phyloP scores from a whole-genome alignment of 371 early-diverging fungal species.

The Rhizopus delemar region DNA sequence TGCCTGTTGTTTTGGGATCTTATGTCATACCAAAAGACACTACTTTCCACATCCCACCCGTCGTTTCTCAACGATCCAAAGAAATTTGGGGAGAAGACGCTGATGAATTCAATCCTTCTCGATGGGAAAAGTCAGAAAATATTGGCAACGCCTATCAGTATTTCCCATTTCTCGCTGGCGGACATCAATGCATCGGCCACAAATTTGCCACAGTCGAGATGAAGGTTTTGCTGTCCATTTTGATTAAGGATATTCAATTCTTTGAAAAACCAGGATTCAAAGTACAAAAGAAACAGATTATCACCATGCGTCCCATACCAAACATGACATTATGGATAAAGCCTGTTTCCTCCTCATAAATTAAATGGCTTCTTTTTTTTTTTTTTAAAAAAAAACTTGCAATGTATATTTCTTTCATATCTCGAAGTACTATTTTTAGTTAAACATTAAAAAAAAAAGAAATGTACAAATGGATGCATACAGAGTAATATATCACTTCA shows the following conservation, averaged over 20 bases:
- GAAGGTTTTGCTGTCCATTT: slow-evolving; percentile 30
- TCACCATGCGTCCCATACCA: slow-evolving; percentile 34
- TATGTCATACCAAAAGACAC: slow-evolving; percentile 60
- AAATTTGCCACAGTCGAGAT: slow-evolving; percentile 39
- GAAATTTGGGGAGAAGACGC: slow-evolving; percentile 69
- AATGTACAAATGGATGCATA: too few species aligned
- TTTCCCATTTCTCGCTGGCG: slow-evolving; percentile 64
- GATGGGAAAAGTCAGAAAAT: slow-evolving; percentile 52
- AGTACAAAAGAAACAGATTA: slow-evolving; percentile 19
- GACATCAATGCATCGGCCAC: slow-evolving; percentile 37
- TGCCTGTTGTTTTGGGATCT: slow-evolving; percentile 45
- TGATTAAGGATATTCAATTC: slow-evolving; percentile 34
- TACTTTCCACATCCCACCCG: slow-evolving; percentile 39
- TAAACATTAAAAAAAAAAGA: too few species aligned
- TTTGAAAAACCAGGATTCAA: slow-evolving; percentile 28
- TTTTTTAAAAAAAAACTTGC: too few species aligned
- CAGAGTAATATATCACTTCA: too few species aligned
- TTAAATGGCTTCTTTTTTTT: too few species aligned
- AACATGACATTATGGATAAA: slow-evolving; percentile 27
- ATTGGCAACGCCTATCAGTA: slow-evolving; percentile 47
- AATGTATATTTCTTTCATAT: too few species aligned
- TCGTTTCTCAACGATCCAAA: slow-evolving; percentile 49
- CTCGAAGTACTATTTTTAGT: too few species aligned
- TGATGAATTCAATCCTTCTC: slow-evolving; percentile 59
- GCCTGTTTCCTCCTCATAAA: background rate